Evolutionary conservation across 2,329 filamentous ascomycete genomes (phyloP).

Genomic region (Colletotrichum coccodes): DNA sequence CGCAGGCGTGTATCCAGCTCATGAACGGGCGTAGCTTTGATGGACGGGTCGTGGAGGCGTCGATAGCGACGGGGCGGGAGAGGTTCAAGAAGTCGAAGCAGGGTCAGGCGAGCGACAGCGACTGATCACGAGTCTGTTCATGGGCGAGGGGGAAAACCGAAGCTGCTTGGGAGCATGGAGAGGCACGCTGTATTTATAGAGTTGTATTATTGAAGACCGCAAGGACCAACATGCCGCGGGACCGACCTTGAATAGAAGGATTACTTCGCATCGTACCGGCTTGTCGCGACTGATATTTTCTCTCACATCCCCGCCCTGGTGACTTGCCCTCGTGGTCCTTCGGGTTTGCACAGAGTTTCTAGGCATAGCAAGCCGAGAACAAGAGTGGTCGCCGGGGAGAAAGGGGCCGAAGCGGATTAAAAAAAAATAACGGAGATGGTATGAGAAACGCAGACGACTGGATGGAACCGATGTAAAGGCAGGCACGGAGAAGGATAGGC

Average conservation of each 20-base stretch:
- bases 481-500: background rate
- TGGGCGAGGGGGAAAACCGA: conserved; percentile 42
- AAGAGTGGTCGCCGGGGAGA: background rate
- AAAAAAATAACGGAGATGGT: too few relatives aligned
- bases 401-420: background rate
- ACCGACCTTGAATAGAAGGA: background rate
- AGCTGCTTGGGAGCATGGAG: background rate
- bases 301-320: background rate
- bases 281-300: background rate
- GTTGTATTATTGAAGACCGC: background rate
- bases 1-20: conserved; percentile 75
- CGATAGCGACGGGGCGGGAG: conserved; percentile 76
- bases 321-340: background rate
- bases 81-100: conserved; percentile 76
- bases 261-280: background rate
- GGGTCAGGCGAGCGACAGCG: conserved; percentile 60
- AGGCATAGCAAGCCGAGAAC: background rate
- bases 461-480: background rate
- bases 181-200: conserved; percentile 6
- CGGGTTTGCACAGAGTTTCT: background rate
- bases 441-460: background rate
- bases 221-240: background rate
- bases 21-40: conserved; percentile 88
- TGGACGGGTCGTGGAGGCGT: conserved; percentile 76
- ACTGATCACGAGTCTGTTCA: conserved; percentile 41